These are phyloP conservation scores for Flaveria floridana DNA, from an alignment of 140 eudicot species.

Conservation along the genomic window DNA sequence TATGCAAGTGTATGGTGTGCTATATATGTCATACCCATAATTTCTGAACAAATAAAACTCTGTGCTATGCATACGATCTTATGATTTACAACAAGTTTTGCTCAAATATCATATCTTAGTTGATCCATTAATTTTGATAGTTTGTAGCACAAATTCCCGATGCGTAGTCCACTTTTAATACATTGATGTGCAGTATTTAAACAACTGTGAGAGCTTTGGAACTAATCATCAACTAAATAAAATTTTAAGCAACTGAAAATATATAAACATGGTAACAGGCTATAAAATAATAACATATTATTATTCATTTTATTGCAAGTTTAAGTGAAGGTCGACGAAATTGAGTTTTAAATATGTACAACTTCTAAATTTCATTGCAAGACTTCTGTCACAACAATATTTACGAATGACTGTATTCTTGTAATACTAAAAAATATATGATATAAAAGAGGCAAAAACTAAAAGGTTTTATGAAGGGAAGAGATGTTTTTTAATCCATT, in stretches of 20 bases:
- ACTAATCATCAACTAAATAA: too few species aligned
- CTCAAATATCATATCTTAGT: too few species aligned
- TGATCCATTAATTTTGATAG: not conserved
- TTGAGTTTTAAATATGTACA: not conserved
- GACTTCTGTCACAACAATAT: not conserved
- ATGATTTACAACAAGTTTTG: too few species aligned
- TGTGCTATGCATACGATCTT: too few species aligned
- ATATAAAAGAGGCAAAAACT: not conserved
- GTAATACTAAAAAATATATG: not conserved
- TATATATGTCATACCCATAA: not conserved
- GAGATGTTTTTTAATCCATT: not conserved
- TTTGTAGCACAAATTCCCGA: too few species aligned
- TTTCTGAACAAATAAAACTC: not conserved
- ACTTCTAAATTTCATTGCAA: not conserved
- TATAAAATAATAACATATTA: too few species aligned
- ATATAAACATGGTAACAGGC: too few species aligned
- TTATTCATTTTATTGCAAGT: not conserved
- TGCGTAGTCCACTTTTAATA: too few species aligned
- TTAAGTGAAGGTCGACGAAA: not conserved
- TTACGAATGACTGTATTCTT: not conserved
- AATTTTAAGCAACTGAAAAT: too few species aligned
- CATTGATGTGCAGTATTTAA: too few species aligned
- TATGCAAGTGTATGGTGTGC: not conserved
- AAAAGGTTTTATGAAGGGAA: not conserved
- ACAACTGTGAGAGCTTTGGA: too few species aligned